Conservation (phyloP, 139 green algal species). For the Volvox reticuliferus region DNA sequence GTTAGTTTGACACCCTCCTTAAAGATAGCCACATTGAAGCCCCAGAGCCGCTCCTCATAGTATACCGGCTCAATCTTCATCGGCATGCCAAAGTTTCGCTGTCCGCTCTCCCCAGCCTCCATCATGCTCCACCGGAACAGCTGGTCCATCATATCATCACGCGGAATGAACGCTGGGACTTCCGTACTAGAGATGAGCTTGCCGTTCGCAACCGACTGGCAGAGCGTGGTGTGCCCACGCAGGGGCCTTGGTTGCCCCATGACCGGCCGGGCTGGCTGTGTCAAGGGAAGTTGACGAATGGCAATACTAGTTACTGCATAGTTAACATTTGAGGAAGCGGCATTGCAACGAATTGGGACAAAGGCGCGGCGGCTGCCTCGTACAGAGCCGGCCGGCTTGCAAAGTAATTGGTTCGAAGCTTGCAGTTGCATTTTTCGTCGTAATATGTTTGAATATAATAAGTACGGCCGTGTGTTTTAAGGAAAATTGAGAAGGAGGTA, state of each 20-base stretch:
- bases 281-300: not conserved
- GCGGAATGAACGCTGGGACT: slow-evolving; percentile 88
- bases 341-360: slow-evolving; percentile 19
- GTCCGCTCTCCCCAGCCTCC: slow-evolving; percentile 75
- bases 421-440: slow-evolving; percentile 32
- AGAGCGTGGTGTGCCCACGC: not conserved
- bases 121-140: slow-evolving; percentile 78
- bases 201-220: slow-evolving; percentile 29
- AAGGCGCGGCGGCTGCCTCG: slow-evolving; percentile 1
- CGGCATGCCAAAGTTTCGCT: slow-evolving; percentile 81
- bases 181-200: slow-evolving; percentile 83
- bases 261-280: not conserved
- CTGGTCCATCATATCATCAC: slow-evolving; percentile 90
- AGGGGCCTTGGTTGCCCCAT: not conserved
- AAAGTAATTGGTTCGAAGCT: not conserved
- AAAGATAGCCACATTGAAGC: slow-evolving; percentile 79
- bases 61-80: slow-evolving; percentile 70
- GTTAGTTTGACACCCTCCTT: slow-evolving; percentile 74
- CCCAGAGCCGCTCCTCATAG: slow-evolving; percentile 67
- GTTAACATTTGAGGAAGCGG: not conserved
- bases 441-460: not conserved
- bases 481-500: no score
- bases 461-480: no score
- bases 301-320: not conserved
- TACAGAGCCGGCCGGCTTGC: not conserved